Percentiles rank a stretch among this genome's conserved stretches.
These are phyloP conservation scores for Trichoderma erinaceum DNA, from an alignment of 495 filamentous ascomycete species.

Conservation along the genomic window DNA sequence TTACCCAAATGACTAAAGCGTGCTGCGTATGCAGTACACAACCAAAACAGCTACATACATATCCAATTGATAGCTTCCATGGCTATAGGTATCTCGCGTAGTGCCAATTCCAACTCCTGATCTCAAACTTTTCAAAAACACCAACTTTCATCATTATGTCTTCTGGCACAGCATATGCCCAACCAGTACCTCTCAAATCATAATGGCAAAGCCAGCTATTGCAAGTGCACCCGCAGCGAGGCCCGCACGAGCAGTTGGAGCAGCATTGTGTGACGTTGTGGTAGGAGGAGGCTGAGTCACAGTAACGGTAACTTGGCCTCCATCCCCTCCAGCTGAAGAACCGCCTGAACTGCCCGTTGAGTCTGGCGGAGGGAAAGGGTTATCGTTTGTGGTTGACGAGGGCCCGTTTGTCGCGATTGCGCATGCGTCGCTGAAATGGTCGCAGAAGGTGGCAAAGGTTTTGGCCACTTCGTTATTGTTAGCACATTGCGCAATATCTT, in stretches of 20 bases:
- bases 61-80: neutral
- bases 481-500: neutral
- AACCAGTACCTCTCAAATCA: neutral
- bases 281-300: neutral
- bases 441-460: neutral
- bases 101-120: neutral
- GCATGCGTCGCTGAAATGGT: neutral
- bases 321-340: neutral
- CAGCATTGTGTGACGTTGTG: neutral
- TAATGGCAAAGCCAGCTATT: neutral
- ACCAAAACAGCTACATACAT: neutral
- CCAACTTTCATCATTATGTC: neutral
- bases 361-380: neutral
- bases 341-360: neutral
- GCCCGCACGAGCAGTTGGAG: neutral
- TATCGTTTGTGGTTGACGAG: neutral
- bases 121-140: neutral
- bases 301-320: neutral
- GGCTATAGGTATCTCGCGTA: neutral
- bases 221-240: neutral
- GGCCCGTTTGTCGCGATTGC: neutral
- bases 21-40: neutral
- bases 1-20: too few relatives aligned
- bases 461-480: constrained; percentile 1
- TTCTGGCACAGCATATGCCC: neutral